phyloP scores from a whole-genome alignment of 305 asterid genomes.

The Rubia occidens region DNA sequence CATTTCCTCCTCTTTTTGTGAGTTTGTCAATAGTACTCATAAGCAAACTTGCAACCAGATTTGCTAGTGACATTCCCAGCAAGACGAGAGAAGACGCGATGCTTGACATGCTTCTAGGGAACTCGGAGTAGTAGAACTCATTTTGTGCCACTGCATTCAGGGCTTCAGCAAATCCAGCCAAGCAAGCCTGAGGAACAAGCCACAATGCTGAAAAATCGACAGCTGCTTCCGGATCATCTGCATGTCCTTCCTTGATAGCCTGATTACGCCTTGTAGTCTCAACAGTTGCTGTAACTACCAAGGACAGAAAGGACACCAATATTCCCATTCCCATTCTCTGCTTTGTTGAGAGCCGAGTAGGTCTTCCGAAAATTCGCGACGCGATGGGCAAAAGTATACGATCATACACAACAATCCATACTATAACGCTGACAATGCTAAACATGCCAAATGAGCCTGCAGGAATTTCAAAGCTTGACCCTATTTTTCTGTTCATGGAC shows the following conservation, averaged over 20 bases:
- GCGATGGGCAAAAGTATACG: slow-evolving; percentile 49
- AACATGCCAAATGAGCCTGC: slow-evolving; percentile 60
- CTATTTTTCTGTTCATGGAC: slow-evolving; percentile 39
- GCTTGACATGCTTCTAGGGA: slow-evolving; percentile 56
- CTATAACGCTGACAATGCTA: slow-evolving; percentile 27
- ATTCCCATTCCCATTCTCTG: slow-evolving; percentile 68
- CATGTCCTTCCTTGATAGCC: slow-evolving; percentile 24
- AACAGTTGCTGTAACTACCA: slow-evolving; percentile 36
- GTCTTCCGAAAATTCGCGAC: slow-evolving; percentile 34
- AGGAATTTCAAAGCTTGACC: slow-evolving; percentile 43
- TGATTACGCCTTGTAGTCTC: slow-evolving; percentile 36
- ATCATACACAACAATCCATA: slow-evolving; percentile 61
- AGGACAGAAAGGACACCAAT: slow-evolving; percentile 40
- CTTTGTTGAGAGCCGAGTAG: slow-evolving; percentile 28
- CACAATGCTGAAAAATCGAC: slow-evolving; percentile 45
- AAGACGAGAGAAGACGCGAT: slow-evolving; percentile 35
- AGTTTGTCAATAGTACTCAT: slow-evolving; percentile 29
- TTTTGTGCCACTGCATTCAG: slow-evolving; percentile 40
- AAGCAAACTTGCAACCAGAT: slow-evolving; percentile 35
- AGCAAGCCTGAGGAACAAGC: slow-evolving; percentile 43
- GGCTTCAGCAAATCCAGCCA: slow-evolving; percentile 47
- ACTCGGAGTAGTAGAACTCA: slow-evolving; percentile 47
- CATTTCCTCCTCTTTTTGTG: slow-evolving; percentile 29
- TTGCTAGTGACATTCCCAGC: slow-evolving; percentile 36
- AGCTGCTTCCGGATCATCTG: slow-evolving; percentile 16